These are phyloP conservation scores for Strigomonas culicis DNA, from an alignment of 208 protist species.

Conservation along the genomic window DNA sequence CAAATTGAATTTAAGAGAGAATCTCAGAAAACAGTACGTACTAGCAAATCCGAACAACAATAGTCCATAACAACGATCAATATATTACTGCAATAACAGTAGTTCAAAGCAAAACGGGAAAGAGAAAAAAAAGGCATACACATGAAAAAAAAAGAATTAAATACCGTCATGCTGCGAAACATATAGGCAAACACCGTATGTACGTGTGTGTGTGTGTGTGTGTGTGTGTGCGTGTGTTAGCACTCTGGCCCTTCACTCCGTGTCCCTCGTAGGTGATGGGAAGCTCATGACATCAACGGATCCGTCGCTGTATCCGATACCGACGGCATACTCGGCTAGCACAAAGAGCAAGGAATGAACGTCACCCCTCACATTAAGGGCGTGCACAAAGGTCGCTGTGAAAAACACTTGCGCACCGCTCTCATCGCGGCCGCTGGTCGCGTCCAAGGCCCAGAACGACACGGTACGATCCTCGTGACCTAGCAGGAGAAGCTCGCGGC, in stretches of 20 bases:
- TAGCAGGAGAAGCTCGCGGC: constrained; percentile 23
- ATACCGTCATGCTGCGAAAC: no score
- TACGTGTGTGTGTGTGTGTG: no score
- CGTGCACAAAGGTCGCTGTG: not conserved
- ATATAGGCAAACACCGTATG: no score
- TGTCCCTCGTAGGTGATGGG: not conserved
- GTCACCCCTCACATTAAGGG: not conserved
- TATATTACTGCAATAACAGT: no score
- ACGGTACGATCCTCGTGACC: constrained; percentile 28
- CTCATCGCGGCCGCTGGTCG: not conserved
- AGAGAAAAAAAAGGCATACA: no score
- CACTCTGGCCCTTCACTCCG: no score
- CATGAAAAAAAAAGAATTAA: no score
- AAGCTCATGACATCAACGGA: constrained; percentile 5
- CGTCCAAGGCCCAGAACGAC: constrained; percentile 19
- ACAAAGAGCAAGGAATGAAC: not conserved
- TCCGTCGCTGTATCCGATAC: not conserved
- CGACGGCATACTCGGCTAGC: not conserved
- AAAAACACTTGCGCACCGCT: not conserved
- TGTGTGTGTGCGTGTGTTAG: no score
- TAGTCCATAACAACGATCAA: no score
- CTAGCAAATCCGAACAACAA: no score
- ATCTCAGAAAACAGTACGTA: not conserved
- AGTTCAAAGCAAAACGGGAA: no score
- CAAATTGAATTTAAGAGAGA: not conserved